Conservation (phyloP, 805 yeast genomes). For the Metschnikowia gruessii region DNA sequence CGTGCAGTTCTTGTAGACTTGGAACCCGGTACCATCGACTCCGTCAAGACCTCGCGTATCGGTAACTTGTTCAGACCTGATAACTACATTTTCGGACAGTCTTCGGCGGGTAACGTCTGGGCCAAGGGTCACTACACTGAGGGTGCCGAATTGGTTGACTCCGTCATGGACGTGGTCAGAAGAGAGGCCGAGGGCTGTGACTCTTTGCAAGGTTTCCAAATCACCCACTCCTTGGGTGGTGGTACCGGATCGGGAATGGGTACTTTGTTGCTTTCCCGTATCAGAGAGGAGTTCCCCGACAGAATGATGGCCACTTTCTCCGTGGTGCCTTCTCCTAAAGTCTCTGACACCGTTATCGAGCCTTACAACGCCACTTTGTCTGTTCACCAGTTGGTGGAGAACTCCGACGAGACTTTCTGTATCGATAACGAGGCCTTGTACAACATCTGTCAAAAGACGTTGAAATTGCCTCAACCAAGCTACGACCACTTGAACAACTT, state of each 20-base stretch:
- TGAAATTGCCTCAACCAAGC: constrained; percentile 75
- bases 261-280: constrained; percentile 77
- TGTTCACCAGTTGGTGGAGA: constrained; percentile 86
- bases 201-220: constrained; percentile 92
- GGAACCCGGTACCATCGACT: constrained; percentile 92
- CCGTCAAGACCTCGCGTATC: constrained; percentile 72
- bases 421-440: constrained; percentile 92
- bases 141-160: constrained; percentile 91
- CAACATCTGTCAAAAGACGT: constrained; percentile 82
- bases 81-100: constrained; percentile 83
- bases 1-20: constrained; percentile 89
- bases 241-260: constrained; percentile 99
- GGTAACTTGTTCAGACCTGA: constrained; percentile 92
- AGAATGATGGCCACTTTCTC: constrained; percentile 96
- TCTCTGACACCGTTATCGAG: constrained; percentile 90
- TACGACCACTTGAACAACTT: constrained; percentile 76
- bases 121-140: constrained; percentile 97
- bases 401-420: constrained; percentile 91
- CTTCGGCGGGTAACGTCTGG: constrained; percentile 96
- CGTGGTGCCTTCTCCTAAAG: constrained; percentile 88
- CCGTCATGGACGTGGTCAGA: constrained; percentile 84
- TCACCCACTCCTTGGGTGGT: constrained; percentile 57
- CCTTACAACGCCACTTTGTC: constrained; percentile 93
- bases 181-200: constrained; percentile 94
- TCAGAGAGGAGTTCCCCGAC: constrained; percentile 91